Percentiles rank a stretch among this genome's conserved stretches.
phyloP scores from a whole-genome alignment of 2,329 filamentous ascomycete species.

The Cadophora sp. region DNA sequence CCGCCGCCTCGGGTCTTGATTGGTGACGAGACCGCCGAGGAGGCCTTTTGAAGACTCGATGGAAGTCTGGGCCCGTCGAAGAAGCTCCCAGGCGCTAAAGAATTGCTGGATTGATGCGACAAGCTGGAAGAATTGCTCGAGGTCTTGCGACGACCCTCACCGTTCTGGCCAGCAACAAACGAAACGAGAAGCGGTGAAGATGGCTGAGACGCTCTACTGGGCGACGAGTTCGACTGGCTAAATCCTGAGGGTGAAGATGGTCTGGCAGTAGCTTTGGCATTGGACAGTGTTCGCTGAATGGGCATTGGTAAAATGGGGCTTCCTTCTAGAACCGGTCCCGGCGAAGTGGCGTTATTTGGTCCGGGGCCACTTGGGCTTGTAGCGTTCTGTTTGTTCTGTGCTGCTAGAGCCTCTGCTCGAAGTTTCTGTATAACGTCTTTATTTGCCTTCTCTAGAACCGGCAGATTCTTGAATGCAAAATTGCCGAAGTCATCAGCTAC shows the following conservation, averaged over 20 bases:
- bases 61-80: constrained; percentile 74
- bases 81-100: constrained; percentile 73
- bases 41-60: constrained; percentile 65
- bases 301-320: constrained; percentile 84
- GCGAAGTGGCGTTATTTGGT: constrained; percentile 52
- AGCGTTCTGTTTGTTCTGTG: constrained; percentile 56
- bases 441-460: constrained; percentile 96
- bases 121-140: constrained; percentile 87
- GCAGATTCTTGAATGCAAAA: constrained; percentile 96
- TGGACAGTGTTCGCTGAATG: constrained; percentile 82
- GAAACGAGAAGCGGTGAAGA: constrained; percentile 95
- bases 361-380: constrained; percentile 33
- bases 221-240: constrained; percentile 83
- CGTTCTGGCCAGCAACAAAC: constrained; percentile 84
- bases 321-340: constrained; percentile 77
- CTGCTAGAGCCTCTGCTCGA: constrained; percentile 84
- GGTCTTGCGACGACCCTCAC: constrained; percentile 83
- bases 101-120: constrained; percentile 76
- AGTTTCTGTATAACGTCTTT: constrained; percentile 98
- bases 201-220: constrained; percentile 82
- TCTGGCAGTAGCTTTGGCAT: constrained; percentile 77
- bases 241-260: constrained; percentile 86
- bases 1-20: constrained; percentile 58
- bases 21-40: constrained; percentile 58
- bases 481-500: constrained; percentile 92